Evolutionary conservation across 495 filamentous ascomycete genomes (phyloP).

Genomic region (Cercophora newfieldiana): DNA sequence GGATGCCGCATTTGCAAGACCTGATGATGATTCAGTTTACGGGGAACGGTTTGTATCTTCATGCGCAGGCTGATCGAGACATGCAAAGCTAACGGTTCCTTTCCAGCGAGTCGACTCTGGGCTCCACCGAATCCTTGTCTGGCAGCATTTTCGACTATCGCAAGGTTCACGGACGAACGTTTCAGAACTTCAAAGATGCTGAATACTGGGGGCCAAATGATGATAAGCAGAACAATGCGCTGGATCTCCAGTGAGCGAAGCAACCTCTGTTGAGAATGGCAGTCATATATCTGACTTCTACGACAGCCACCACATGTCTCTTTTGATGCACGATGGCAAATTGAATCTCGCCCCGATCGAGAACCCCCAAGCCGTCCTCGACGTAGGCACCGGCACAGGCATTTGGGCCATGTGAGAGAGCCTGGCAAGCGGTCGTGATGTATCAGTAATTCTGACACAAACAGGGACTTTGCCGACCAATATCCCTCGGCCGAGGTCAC

Average conservation of each 20-base stretch:
- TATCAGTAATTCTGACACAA: not conserved
- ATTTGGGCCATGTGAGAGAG: conserved; percentile 59
- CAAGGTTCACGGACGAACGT: conserved; percentile 28
- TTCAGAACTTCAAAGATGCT: conserved; percentile 24
- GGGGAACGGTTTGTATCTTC: not conserved
- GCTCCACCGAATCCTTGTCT: conserved; percentile 35
- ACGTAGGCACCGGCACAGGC: conserved; percentile 63
- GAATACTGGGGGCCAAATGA: conserved; percentile 15
- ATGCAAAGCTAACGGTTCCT: not conserved
- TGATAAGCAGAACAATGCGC: conserved; percentile 4
- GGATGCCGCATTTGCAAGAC: conserved; percentile 1
- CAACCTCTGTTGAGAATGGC: too few species aligned
- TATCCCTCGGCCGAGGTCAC: conserved; percentile 52
- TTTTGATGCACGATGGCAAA: conserved; percentile 29
- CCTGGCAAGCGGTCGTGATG: not conserved
- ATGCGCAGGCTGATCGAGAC: not conserved
- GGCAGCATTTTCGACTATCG: conserved; percentile 36
- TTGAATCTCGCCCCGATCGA: conserved; percentile 54
- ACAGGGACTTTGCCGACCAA: conserved; percentile 55
- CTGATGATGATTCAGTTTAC: not conserved
- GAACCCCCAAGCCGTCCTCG: conserved; percentile 53
- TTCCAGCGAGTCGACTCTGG: not conserved
- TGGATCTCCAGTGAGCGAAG: conserved; percentile 1
- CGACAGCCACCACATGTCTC: conserved; percentile 8
- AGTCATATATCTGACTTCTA: not conserved